A percentile compares a stretch with the other conserved stretches of the same genome.
Conservation (phyloP, 1,284 basidiomycete genomes). For the Ceratobasidium sp. region DNA sequence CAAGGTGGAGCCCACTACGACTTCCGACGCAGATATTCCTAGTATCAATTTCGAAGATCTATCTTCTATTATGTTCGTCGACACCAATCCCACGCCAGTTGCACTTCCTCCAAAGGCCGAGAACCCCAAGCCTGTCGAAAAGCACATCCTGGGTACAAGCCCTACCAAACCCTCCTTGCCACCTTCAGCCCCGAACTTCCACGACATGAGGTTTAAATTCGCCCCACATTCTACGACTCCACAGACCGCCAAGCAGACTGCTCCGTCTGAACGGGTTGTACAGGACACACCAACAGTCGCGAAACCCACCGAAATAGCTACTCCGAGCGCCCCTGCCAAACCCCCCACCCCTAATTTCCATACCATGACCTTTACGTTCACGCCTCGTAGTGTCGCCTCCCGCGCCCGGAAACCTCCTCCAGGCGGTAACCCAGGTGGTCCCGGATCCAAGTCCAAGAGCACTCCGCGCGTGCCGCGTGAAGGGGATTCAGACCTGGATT, state of each 20-base stretch:
- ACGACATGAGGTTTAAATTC: constrained; percentile 6
- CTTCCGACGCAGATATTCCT: constrained; percentile 12
- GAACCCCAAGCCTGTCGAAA: background rate
- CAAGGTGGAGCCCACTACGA: background rate
- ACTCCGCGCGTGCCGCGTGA: constrained; percentile 49
- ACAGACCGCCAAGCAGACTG: background rate
- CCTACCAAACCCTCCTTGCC: background rate
- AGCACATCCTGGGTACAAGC: constrained; percentile 6
- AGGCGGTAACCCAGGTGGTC: constrained; percentile 2
- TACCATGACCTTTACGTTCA: constrained; percentile 33
- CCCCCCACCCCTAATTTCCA: constrained; percentile 30
- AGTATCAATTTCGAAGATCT: constrained; percentile 38
- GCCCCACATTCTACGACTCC: background rate
- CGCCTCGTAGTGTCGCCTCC: constrained; percentile 14
- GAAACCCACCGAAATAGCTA: background rate
- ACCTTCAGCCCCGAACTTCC: constrained; percentile 18
- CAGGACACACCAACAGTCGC: background rate
- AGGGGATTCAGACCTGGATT: constrained; percentile 77
- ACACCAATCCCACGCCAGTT: constrained; percentile 28
- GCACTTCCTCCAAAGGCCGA: background rate
- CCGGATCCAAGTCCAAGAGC: constrained; percentile 10
- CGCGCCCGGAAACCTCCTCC: constrained; percentile 24
- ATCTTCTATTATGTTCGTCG: constrained; percentile 35
- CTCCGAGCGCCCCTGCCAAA: background rate
- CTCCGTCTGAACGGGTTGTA: background rate